phyloP scores from a whole-genome alignment of 2,329 filamentous ascomycete species.

The Fusarium subglutinans region DNA sequence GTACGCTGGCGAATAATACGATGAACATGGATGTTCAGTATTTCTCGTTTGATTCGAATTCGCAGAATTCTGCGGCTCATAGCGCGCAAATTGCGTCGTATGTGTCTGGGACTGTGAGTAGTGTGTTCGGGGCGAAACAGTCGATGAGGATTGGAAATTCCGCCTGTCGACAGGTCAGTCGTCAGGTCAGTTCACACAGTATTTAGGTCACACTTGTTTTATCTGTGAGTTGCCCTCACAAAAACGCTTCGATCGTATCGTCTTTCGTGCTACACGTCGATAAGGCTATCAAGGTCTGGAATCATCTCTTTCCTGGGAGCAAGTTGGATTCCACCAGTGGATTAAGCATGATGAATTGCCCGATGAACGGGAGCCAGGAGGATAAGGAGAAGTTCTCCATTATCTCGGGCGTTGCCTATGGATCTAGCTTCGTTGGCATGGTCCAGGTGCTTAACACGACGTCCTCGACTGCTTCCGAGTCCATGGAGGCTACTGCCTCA shows the following conservation, averaged over 20 bases:
- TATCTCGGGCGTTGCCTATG: background rate
- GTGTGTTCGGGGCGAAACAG: background rate
- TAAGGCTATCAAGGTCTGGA: slow-evolving; percentile 29
- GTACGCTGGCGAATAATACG: slow-evolving; percentile 15
- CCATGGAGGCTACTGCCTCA: background rate
- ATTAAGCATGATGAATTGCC: background rate
- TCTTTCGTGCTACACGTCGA: slow-evolving; percentile 28
- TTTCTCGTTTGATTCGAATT: slow-evolving; percentile 6
- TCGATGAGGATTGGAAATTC: background rate
- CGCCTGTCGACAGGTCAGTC: background rate
- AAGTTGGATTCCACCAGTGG: background rate
- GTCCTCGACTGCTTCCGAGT: background rate
- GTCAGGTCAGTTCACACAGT: background rate
- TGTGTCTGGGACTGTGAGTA: background rate
- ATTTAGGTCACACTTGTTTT: slow-evolving; percentile 21
- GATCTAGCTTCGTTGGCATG: slow-evolving; percentile 18
- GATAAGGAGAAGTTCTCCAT: background rate
- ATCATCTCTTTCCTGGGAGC: background rate
- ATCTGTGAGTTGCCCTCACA: slow-evolving; percentile 23
- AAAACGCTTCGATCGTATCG: slow-evolving; percentile 17
- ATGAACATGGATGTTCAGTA: slow-evolving; percentile 34
- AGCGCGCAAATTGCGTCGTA: background rate
- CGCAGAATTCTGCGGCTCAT: background rate
- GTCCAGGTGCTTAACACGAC: slow-evolving; percentile 7
- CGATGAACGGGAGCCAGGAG: background rate